Evolutionary conservation across 192 early-diverging fungal species (phyloP).

Genomic region (Fimicolochytrium jonesii): DNA sequence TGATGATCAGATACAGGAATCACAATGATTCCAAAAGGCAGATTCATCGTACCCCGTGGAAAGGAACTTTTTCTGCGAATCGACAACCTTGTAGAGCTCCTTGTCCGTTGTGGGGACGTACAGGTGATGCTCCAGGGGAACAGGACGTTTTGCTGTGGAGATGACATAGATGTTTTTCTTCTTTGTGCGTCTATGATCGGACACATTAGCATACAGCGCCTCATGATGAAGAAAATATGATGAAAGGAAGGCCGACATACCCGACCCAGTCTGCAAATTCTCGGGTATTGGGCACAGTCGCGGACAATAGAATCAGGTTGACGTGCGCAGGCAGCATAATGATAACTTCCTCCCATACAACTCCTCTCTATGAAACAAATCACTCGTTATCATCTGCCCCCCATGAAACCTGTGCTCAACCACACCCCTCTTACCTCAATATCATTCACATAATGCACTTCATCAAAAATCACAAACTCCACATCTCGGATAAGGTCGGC

Average conservation of each 20-base stretch:
- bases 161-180: conserved; percentile 98
- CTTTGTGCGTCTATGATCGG: conserved; percentile 83
- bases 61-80: conserved; percentile 64
- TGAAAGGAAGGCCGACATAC: conserved; percentile 32
- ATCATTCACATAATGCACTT: conserved; percentile 98
- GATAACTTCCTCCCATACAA: conserved; percentile 99
- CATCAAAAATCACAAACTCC: conserved; percentile 99
- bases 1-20: no score
- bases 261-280: conserved; percentile 99
- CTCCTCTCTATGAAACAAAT: conserved; percentile 65
- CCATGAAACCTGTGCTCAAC: no score
- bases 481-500: conserved; percentile 96
- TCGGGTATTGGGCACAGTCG: conserved; percentile 95
- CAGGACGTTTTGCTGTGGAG: conserved; percentile 84
- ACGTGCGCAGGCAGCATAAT: conserved; percentile 97
- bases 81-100: conserved; percentile 87
- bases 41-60: conserved; percentile 42
- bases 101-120: conserved; percentile 64
- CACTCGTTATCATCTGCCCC: neutral
- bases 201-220: neutral
- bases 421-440: conserved; percentile 46
- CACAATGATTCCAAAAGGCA: neutral
- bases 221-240: neutral
- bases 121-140: conserved; percentile 92
- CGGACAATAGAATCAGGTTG: conserved; percentile 89